phyloP scores from a whole-genome alignment of 2,329 filamentous ascomycete genomes.

The Stachybotrys elegans region DNA sequence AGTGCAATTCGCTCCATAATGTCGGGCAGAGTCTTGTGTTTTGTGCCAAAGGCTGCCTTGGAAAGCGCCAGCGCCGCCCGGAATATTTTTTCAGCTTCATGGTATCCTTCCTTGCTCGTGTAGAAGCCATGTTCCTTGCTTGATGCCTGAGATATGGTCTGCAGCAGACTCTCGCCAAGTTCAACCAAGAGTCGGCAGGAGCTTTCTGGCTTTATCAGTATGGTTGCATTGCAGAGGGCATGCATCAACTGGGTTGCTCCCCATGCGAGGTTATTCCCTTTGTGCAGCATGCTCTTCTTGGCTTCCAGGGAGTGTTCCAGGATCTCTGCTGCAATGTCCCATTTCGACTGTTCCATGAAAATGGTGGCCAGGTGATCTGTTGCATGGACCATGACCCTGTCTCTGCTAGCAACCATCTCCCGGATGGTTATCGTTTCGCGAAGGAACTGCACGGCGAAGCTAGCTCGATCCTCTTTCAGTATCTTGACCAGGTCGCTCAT shows the following conservation, averaged over 20 bases:
- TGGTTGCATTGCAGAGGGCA: neutral
- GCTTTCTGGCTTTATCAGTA: neutral
- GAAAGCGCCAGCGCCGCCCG: neutral
- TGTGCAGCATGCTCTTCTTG: neutral
- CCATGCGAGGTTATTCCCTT: neutral
- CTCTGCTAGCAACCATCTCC: neutral
- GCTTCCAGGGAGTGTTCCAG: neutral
- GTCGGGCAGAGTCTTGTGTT: neutral
- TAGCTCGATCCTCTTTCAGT: neutral
- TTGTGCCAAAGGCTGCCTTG: neutral
- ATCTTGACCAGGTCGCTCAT: neutral
- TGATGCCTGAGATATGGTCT: neutral
- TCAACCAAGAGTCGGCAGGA: neutral
- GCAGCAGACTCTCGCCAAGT: neutral
- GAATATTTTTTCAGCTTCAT: neutral
- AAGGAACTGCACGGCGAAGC: neutral
- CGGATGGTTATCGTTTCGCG: neutral
- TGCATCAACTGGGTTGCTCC: neutral
- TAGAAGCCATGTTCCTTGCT: neutral
- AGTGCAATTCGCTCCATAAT: neutral
- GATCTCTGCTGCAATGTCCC: neutral
- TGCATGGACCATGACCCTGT: neutral
- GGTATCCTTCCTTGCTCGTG: neutral
- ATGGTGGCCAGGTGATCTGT: neutral
- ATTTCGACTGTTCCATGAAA: neutral